Conservation (phyloP, 1,284 basidiomycete genomes). For the Sanguinoderma infundibulare region DNA sequence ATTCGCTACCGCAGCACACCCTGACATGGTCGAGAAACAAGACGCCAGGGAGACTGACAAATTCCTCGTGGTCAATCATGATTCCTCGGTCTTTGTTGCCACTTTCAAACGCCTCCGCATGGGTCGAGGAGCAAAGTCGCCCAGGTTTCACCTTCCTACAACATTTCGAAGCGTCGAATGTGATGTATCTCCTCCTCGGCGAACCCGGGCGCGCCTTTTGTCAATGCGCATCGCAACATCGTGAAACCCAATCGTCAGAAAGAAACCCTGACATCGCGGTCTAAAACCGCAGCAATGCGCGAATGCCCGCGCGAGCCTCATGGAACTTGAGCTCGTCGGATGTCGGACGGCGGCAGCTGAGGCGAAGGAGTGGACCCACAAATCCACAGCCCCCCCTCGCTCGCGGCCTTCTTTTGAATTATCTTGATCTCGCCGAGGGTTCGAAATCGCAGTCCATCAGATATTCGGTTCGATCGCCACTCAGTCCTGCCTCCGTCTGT, state of each 20-base stretch:
- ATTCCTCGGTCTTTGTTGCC: background rate
- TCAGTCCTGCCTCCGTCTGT: too few relatives aligned
- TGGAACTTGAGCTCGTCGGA: background rate
- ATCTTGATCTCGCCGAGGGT: background rate
- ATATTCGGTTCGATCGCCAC: too few relatives aligned
- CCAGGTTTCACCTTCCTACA: too few relatives aligned
- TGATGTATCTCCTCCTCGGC: too few relatives aligned
- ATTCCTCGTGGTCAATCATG: background rate
- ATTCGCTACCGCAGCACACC: background rate
- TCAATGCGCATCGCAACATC: too few relatives aligned
- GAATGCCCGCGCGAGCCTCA: background rate
- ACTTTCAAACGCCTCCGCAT: background rate
- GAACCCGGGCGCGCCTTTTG: too few relatives aligned
- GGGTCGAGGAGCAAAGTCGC: background rate
- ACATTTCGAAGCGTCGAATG: too few relatives aligned
- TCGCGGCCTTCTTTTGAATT: too few relatives aligned
- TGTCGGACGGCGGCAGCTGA: background rate
- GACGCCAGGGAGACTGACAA: background rate
- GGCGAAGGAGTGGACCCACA: background rate
- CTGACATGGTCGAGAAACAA: background rate
- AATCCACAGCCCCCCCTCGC: background rate
- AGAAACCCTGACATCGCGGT: background rate
- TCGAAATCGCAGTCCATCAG: background rate
- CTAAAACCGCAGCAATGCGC: background rate
- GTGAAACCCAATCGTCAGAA: too few relatives aligned